A percentile compares a stretch with the other conserved stretches of the same genome.
phyloP scores from a whole-genome alignment of 352 stramenopile genomes.

The Lagenidium giganteum region DNA sequence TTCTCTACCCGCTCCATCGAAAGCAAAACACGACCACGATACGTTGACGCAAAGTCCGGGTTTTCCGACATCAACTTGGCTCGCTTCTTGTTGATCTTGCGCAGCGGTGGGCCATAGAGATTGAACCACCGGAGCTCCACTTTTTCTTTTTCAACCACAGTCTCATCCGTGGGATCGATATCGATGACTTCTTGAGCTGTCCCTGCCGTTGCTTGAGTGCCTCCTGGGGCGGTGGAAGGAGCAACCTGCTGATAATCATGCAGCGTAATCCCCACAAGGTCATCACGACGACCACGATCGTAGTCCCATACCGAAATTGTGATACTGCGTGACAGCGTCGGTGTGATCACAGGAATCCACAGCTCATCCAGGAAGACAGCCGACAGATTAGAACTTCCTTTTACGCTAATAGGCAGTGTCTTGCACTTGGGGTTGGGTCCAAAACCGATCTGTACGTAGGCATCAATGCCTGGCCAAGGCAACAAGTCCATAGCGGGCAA shows the following conservation, averaged over 20 bases:
- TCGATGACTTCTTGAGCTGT: background rate
- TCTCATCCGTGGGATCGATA: background rate
- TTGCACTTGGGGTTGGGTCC: slow-evolving; percentile 35
- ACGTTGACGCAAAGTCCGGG: slow-evolving; percentile 69
- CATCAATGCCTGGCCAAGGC: slow-evolving; percentile 71
- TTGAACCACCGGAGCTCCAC: slow-evolving; percentile 71
- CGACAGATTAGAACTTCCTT: slow-evolving; percentile 37
- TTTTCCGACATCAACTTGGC: slow-evolving; percentile 44
- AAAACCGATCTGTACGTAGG: slow-evolving; percentile 74
- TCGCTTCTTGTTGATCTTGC: slow-evolving; percentile 46
- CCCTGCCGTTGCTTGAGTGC: slow-evolving; percentile 13
- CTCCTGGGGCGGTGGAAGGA: slow-evolving; percentile 15
- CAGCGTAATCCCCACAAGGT: slow-evolving; percentile 64
- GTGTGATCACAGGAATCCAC: slow-evolving; percentile 80
- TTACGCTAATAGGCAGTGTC: slow-evolving; percentile 54
- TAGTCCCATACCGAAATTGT: slow-evolving; percentile 76
- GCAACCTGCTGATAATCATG: slow-evolving; percentile 70
- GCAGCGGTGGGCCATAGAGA: slow-evolving; percentile 80
- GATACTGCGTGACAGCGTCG: slow-evolving; percentile 72
- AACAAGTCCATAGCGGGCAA: slow-evolving; percentile 77
- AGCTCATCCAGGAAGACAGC: slow-evolving; percentile 76
- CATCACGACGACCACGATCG: slow-evolving; percentile 57
- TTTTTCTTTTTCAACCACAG: slow-evolving; percentile 3
- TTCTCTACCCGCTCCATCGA: slow-evolving; percentile 60
- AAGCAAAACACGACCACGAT: slow-evolving; percentile 75